A percentile compares a stretch with the other conserved stretches of the same genome.
phyloP scores from a whole-genome alignment of 768 basidiomycete species.

The Suillus spraguei region DNA sequence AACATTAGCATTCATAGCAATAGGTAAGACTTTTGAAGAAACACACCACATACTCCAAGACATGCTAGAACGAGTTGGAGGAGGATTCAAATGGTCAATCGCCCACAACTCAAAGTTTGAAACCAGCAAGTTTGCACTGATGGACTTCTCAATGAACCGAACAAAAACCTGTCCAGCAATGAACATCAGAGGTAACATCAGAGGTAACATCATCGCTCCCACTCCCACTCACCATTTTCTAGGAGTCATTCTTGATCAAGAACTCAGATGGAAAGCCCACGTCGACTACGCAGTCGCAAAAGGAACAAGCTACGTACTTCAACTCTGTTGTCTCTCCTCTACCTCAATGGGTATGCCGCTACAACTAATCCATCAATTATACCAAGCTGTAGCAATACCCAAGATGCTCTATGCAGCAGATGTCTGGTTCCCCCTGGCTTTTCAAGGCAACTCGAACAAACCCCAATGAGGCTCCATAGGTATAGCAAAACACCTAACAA shows the following conservation, averaged over 20 bases:
- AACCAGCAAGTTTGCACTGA: constrained; percentile 17
- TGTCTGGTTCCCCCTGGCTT: constrained; percentile 25
- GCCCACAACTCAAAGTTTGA: constrained; percentile 24
- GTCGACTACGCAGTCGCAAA: constrained; percentile 11
- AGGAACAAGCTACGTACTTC: neutral
- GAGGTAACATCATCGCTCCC: too few relatives aligned
- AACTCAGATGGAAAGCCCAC: constrained; percentile 20
- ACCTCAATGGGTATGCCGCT: constrained; percentile 18
- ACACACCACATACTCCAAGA: constrained; percentile 20
- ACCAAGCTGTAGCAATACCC: constrained; percentile 27
- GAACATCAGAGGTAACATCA: neutral
- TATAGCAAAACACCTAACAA: neutral
- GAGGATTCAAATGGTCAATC: constrained; percentile 16
- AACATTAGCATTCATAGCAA: constrained; percentile 26
- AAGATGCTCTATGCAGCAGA: constrained; percentile 30
- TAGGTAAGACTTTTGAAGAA: constrained; percentile 23
- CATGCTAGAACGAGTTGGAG: constrained; percentile 27
- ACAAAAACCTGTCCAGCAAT: neutral
- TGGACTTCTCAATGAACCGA: constrained; percentile 5
- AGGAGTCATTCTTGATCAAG: constrained; percentile 27
- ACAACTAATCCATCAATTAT: constrained; percentile 25
- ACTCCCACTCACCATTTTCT: constrained; percentile 24
- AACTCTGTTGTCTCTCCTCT: constrained; percentile 16
- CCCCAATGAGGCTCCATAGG: neutral
- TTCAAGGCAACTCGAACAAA: neutral